Conservation (phyloP, 2,329 filamentous ascomycete genomes). For the Nectriaceae sp. region DNA sequence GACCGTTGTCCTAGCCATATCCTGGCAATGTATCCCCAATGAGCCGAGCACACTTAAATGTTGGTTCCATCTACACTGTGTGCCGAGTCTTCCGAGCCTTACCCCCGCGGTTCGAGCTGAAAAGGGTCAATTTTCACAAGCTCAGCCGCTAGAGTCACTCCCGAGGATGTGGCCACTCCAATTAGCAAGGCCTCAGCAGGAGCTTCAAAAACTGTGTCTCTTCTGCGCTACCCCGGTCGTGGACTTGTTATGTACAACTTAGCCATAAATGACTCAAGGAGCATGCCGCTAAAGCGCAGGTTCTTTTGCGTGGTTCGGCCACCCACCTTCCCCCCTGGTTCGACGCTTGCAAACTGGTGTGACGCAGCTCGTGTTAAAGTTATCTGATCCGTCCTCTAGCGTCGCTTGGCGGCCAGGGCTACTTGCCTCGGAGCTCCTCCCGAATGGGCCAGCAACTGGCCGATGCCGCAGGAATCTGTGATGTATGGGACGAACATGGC, state of each 20-base stretch:
- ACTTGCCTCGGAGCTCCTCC: neutral
- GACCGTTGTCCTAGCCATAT: neutral
- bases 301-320: neutral
- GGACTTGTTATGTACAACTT: neutral
- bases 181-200: neutral
- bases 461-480: constrained; percentile 25
- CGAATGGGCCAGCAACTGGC: neutral
- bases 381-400: constrained; percentile 13
- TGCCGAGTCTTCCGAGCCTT: neutral
- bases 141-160: neutral
- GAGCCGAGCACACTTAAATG: neutral
- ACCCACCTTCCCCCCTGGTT: neutral
- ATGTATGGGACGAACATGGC: neutral
- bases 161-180: neutral
- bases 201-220: neutral
- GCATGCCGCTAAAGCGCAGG: neutral
- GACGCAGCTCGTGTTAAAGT: constrained; percentile 8
- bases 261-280: neutral
- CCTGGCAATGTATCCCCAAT: neutral
- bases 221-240: neutral
- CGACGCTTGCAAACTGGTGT: neutral
- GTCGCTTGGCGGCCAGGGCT: constrained; percentile 4
- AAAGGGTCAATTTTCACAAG: neutral
- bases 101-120: neutral
- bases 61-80: neutral